Conservation (phyloP, 1,284 basidiomycete genomes). For the Cryptococcus jaspeensis region DNA sequence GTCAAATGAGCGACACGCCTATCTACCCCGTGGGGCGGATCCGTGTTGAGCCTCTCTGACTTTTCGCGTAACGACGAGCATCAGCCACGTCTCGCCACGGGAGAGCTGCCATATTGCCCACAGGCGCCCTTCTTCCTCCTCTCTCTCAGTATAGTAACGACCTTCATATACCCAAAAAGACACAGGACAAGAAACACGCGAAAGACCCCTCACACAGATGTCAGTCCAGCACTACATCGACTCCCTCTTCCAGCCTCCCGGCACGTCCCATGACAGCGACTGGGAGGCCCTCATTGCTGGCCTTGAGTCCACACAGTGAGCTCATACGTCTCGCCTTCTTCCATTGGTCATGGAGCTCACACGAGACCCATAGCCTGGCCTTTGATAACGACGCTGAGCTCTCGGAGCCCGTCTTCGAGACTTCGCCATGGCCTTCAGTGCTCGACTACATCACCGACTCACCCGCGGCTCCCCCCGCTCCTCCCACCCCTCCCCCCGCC, state of each 20-base stretch:
- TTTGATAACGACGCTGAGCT: conserved; percentile 2
- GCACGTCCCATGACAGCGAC: conserved; percentile 3
- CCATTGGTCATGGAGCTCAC: neutral
- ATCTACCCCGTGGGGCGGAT: too few species aligned
- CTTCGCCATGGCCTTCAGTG: conserved; percentile 19
- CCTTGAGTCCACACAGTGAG: conserved; percentile 9
- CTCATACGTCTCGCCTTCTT: neutral
- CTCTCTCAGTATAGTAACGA: too few species aligned
- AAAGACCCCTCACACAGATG: conserved; percentile 6
- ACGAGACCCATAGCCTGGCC: too few species aligned
- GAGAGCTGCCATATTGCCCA: too few species aligned
- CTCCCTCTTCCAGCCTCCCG: conserved; percentile 4
- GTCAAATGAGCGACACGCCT: too few species aligned
- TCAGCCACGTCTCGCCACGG: too few species aligned
- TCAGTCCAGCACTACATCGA: conserved; percentile 17
- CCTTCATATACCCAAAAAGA: too few species aligned
- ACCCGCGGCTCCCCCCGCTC: neutral
- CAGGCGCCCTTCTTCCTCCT: too few species aligned
- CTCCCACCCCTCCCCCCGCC: neutral
- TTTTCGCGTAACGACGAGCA: too few species aligned
- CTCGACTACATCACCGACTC: conserved; percentile 14
- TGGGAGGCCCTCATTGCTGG: conserved; percentile 14
- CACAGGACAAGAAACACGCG: too few species aligned
- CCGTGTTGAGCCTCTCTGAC: too few species aligned
- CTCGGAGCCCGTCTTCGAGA: conserved; percentile 11